Percentiles rank a stretch among this genome's conserved stretches.
These are phyloP conservation scores for Thinopyrum obtusiflorum DNA, from an alignment of 202 grass and related monocot genomes.

Conservation along the genomic window DNA sequence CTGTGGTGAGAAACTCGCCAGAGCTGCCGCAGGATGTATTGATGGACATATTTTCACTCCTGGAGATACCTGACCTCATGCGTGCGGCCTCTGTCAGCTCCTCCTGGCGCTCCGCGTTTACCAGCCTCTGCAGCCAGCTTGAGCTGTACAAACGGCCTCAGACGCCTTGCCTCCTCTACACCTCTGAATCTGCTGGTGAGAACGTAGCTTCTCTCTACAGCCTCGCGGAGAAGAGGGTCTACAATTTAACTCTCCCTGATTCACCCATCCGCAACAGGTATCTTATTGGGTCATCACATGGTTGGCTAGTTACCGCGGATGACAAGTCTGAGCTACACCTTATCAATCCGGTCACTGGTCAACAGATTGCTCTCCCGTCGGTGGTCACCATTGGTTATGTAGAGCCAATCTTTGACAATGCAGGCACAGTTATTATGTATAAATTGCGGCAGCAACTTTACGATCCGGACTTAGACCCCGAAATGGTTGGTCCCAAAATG, in stretches of 20 bases:
- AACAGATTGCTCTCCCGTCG: background rate
- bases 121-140: background rate
- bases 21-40: background rate
- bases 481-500: background rate
- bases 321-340: background rate
- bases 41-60: background rate
- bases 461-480: background rate
- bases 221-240: background rate
- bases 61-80: background rate
- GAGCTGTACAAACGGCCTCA: background rate
- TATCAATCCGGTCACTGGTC: background rate
- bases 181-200: background rate
- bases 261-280: background rate
- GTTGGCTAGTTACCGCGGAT: background rate
- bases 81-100: background rate
- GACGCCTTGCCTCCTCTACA: background rate
- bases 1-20: too few relatives aligned
- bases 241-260: background rate
- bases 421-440: background rate
- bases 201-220: background rate
- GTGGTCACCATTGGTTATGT: background rate
- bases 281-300: background rate
- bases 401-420: background rate
- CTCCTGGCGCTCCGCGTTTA: background rate
- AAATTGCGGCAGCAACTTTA: background rate